Conservation (phyloP, 1,284 basidiomycete genomes). For the Cutaneotrichosporon spelunceum region DNA sequence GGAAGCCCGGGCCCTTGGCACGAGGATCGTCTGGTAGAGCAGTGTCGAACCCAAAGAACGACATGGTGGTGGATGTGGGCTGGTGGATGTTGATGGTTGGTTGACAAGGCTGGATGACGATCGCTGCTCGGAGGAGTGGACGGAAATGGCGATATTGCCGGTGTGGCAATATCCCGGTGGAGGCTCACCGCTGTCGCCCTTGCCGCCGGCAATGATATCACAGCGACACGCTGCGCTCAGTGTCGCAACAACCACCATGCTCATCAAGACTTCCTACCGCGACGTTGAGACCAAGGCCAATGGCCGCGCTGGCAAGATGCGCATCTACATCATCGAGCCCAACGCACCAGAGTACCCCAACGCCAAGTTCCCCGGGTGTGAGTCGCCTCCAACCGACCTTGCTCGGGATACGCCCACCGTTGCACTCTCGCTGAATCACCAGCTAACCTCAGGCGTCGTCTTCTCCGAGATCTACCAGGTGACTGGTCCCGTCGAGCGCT, state of each 20-base stretch:
- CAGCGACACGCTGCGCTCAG: background rate
- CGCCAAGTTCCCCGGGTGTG: constrained; percentile 52
- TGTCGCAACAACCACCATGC: constrained; percentile 55
- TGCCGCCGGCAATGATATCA: constrained; percentile 6
- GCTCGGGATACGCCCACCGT: background rate
- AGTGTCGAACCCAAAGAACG: constrained; percentile 52
- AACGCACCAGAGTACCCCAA: constrained; percentile 50
- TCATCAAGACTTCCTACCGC: constrained; percentile 72
- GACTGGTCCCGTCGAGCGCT: constrained; percentile 53
- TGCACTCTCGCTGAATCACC: background rate
- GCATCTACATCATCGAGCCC: constrained; percentile 57
- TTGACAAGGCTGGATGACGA: background rate
- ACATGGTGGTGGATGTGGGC: constrained; percentile 32
- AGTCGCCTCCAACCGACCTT: constrained; percentile 10
- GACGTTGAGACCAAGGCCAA: constrained; percentile 67
- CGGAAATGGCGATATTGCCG: constrained; percentile 9
- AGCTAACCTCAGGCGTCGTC: constrained; percentile 36
- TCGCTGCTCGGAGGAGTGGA: background rate
- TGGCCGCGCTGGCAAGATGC: constrained; percentile 63
- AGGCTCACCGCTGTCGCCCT: background rate
- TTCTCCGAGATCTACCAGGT: constrained; percentile 55
- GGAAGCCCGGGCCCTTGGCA: constrained; percentile 15
- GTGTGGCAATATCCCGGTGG: constrained; percentile 13
- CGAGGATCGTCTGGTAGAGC: constrained; percentile 37
- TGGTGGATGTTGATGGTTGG: constrained; percentile 1